phyloP scores from a whole-genome alignment of 257 asterid genomes.

The Capsicum rhomboideum region DNA sequence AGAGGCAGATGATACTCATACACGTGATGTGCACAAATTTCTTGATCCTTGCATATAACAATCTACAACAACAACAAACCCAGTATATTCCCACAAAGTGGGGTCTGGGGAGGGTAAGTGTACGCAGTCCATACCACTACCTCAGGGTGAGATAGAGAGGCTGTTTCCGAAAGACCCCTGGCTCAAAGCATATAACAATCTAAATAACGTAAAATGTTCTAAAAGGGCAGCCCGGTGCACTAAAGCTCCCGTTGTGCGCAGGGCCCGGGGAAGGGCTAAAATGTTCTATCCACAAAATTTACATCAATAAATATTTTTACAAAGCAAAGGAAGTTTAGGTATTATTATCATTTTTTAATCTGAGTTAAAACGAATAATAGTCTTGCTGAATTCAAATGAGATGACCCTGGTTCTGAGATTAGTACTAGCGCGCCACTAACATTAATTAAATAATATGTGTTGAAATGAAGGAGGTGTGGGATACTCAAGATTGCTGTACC shows the following conservation, averaged over 20 bases:
- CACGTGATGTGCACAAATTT: neutral
- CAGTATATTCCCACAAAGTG: too few relatives aligned
- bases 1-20: neutral
- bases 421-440: neutral
- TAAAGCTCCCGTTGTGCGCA: too few relatives aligned
- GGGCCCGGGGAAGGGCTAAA: too few relatives aligned
- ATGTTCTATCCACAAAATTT: neutral
- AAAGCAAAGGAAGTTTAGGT: neutral
- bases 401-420: neutral
- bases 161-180: too few relatives aligned
- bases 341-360: neutral
- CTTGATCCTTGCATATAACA: neutral
- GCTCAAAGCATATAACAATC: neutral
- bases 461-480: neutral
- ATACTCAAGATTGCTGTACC: neutral
- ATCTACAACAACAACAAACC: too few relatives aligned
- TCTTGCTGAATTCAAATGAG: neutral
- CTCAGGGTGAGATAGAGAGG: too few relatives aligned
- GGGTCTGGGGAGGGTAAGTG: too few relatives aligned
- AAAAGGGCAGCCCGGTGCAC: too few relatives aligned
- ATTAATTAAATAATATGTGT: neutral
- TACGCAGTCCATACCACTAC: too few relatives aligned
- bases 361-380: neutral
- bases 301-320: neutral
- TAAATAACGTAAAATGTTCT: neutral